Evolutionary conservation across 306 rosid species (phyloP).

Genomic region (Prunus dulcis): DNA sequence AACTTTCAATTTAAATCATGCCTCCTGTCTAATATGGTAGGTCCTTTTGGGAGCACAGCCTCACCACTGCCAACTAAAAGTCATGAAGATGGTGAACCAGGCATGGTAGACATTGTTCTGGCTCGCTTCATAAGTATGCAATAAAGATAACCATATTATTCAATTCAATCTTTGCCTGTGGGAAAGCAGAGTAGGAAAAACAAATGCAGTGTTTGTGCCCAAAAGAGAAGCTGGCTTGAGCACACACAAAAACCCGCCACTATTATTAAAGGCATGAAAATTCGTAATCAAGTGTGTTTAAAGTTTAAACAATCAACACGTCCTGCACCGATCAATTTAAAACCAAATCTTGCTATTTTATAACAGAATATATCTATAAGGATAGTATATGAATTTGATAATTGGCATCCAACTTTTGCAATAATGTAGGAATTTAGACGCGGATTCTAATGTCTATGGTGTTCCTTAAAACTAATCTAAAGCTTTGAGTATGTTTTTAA

Average conservation of each 20-base stretch:
- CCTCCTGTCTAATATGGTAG: too few relatives aligned
- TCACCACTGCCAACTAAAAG: too few relatives aligned
- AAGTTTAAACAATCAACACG: slow-evolving; percentile 2
- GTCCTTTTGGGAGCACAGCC: too few relatives aligned
- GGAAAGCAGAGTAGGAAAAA: too few relatives aligned
- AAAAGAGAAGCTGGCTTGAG: background rate
- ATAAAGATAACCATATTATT: too few relatives aligned
- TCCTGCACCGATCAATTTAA: slow-evolving; percentile 1
- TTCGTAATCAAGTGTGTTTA: background rate
- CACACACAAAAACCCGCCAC: background rate
- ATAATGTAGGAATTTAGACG: background rate
- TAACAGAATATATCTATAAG: background rate
- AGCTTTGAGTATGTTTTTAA: slow-evolving; percentile 6
- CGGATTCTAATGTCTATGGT: background rate
- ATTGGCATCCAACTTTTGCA: background rate
- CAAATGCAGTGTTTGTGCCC: background rate
- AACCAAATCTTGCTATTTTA: background rate
- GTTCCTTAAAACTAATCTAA: background rate
- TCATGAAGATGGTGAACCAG: too few relatives aligned
- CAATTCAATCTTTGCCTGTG: too few relatives aligned
- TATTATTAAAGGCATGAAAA: background rate
- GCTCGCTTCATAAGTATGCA: too few relatives aligned
- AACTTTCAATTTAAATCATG: too few relatives aligned
- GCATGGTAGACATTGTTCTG: too few relatives aligned
- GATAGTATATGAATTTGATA: background rate